phyloP scores from a whole-genome alignment of 768 basidiomycete species.

The Boletus pseudopeckii region DNA sequence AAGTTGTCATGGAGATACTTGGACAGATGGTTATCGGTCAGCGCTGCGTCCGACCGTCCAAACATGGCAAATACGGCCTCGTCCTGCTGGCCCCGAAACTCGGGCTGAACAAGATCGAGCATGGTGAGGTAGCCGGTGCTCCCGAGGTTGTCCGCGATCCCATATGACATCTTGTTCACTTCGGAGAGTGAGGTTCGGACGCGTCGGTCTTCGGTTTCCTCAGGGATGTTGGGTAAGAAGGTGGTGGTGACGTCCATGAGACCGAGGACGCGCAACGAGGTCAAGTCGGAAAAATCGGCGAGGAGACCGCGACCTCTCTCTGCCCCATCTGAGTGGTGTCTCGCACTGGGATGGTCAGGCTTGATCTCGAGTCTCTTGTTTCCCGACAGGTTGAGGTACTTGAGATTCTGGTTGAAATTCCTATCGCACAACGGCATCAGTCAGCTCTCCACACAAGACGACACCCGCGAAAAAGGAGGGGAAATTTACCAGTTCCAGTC shows the following conservation, averaged over 20 bases:
- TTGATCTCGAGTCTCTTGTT: conserved; percentile 97
- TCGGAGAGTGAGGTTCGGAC: conserved; percentile 88
- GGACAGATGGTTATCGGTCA: conserved; percentile 64
- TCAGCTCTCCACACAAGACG: neutral
- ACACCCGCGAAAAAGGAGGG: neutral
- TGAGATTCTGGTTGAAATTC: conserved; percentile 94
- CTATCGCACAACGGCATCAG: conserved; percentile 37
- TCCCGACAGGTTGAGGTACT: conserved; percentile 94
- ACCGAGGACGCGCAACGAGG: conserved; percentile 84
- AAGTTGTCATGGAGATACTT: conserved; percentile 87
- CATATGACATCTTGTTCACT: conserved; percentile 91
- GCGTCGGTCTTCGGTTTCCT: conserved; percentile 84
- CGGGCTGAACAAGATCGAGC: conserved; percentile 88
- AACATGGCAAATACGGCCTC: conserved; percentile 97
- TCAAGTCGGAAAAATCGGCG: conserved; percentile 85
- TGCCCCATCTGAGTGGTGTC: conserved; percentile 24
- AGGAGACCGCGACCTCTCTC: conserved; percentile 40
- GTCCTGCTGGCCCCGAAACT: conserved; percentile 70
- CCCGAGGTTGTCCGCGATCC: conserved; percentile 91
- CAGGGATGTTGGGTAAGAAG: conserved; percentile 62
- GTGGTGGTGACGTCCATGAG: conserved; percentile 91
- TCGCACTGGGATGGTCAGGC: conserved; percentile 47
- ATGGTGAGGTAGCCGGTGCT: conserved; percentile 75
- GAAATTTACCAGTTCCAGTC: conserved; percentile 93
- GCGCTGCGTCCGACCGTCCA: conserved; percentile 61